A percentile compares a stretch with the other conserved stretches of the same genome.
Conservation (phyloP, 371 early-diverging fungal genomes). For the Mucor piriformis region DNA sequence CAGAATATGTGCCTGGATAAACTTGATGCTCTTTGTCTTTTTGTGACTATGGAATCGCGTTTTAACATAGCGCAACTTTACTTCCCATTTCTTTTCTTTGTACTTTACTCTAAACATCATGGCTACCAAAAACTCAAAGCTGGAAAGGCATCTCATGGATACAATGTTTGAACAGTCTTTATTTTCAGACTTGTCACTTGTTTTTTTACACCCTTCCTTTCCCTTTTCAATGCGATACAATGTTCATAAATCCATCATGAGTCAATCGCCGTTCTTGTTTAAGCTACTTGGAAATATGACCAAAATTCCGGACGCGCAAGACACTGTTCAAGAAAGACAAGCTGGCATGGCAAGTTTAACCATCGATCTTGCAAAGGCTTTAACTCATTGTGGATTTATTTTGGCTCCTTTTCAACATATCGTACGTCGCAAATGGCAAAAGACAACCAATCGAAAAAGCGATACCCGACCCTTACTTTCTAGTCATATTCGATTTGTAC, state of each 20-base stretch:
- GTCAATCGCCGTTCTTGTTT: conserved; percentile 45
- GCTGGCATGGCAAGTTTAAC: conserved; percentile 23
- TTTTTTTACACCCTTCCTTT: conserved; percentile 42
- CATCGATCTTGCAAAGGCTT: conserved; percentile 38
- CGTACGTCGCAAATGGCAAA: conserved; percentile 48
- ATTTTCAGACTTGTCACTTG: conserved; percentile 44
- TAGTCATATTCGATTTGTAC: conserved; percentile 49
- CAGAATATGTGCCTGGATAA: no score
- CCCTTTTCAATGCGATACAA: conserved; percentile 48
- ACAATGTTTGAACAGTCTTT: conserved; percentile 43
- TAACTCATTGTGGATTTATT: conserved; percentile 37
- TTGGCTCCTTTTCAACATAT: conserved; percentile 51
- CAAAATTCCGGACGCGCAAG: conserved; percentile 2
- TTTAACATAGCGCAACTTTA: no score
- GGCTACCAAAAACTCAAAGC: background rate
- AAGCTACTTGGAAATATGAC: conserved; percentile 25
- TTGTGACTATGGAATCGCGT: no score
- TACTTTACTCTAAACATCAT: no score
- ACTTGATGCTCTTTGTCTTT: no score
- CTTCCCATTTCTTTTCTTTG: no score
- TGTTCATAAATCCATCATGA: conserved; percentile 44
- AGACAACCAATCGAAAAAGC: conserved; percentile 7
- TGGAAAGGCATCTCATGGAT: conserved; percentile 36
- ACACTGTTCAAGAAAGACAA: background rate
- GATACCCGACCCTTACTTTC: no score